Evolutionary conservation across 139 green algal genomes (phyloP).

Genomic region (Picochlorum sp.): DNA sequence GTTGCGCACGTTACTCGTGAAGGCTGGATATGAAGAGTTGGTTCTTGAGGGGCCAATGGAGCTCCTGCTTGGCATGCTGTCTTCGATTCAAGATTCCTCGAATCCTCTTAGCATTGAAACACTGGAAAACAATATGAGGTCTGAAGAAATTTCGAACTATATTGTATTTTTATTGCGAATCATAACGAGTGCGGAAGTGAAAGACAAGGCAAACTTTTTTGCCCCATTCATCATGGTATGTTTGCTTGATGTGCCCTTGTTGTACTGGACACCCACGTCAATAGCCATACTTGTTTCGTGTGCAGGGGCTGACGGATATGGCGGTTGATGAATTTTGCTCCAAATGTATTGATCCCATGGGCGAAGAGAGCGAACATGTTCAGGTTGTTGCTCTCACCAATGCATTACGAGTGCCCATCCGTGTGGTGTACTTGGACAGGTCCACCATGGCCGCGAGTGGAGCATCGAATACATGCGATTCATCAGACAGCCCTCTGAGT

Average conservation of each 20-base stretch:
- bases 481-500: conserved; percentile 2
- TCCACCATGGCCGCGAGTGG: conserved; percentile 26
- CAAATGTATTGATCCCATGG: conserved; percentile 75
- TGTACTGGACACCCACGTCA: background rate
- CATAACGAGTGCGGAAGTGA: conserved; percentile 60
- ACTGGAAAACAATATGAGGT: conserved; percentile 44
- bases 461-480: conserved; percentile 9
- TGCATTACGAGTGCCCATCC: conserved; percentile 70
- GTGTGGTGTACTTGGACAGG: conserved; percentile 71
- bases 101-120: conserved; percentile 32
- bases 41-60: conserved; percentile 79
- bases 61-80: conserved; percentile 58
- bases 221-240: conserved; percentile 69
- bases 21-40: conserved; percentile 40
- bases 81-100: conserved; percentile 16
- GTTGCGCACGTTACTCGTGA: conserved; percentile 42
- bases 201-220: conserved; percentile 65
- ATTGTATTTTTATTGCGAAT: conserved; percentile 73
- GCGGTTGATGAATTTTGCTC: conserved; percentile 54
- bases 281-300: background rate
- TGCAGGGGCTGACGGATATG: conserved; percentile 67
- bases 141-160: conserved; percentile 39
- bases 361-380: conserved; percentile 88
- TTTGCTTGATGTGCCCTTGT: background rate
- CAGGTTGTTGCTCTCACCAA: conserved; percentile 89